These are phyloP conservation scores for Ophiostoma montium DNA, from an alignment of 2,329 filamentous ascomycete genomes.

Conservation along the genomic window DNA sequence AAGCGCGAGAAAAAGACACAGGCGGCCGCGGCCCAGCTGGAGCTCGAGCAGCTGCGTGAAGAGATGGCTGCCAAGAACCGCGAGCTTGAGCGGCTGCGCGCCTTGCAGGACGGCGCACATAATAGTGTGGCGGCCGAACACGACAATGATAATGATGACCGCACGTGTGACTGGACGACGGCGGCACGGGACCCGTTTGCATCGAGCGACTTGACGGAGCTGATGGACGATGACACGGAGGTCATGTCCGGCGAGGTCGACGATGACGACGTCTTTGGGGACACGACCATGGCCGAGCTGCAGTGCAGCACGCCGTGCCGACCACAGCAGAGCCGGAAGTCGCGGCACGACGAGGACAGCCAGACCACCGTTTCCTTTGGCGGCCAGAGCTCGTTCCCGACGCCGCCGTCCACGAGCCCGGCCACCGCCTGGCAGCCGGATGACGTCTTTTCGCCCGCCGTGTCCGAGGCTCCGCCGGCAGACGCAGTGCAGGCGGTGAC, in stretches of 20 bases:
- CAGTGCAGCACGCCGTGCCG: slow-evolving; percentile 36
- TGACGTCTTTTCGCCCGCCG: background rate
- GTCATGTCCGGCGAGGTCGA: slow-evolving; percentile 16
- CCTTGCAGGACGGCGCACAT: slow-evolving; percentile 19
- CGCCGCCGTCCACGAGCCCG: slow-evolving; percentile 41
- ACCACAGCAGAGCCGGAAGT: background rate
- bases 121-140: background rate
- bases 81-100: slow-evolving; percentile 27
- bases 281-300: slow-evolving; percentile 36
- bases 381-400: slow-evolving; percentile 30
- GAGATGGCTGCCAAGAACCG: slow-evolving; percentile 36
- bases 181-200: slow-evolving; percentile 33
- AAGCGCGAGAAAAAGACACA: slow-evolving; percentile 24
- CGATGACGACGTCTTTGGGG: slow-evolving; percentile 28
- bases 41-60: slow-evolving; percentile 33
- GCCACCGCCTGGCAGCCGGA: slow-evolving; percentile 14
- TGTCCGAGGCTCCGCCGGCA: no score
- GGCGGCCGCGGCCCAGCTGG: slow-evolving; percentile 25
- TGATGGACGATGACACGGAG: slow-evolving; percentile 22
- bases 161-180: slow-evolving; percentile 34
- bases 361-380: slow-evolving; percentile 17
- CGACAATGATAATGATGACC: no score
- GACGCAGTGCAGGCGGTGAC: background rate
- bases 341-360: background rate
- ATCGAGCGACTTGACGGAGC: slow-evolving; percentile 11